phyloP scores from a whole-genome alignment of 2,329 filamentous ascomycete species.

The Fusarium concolor region DNA sequence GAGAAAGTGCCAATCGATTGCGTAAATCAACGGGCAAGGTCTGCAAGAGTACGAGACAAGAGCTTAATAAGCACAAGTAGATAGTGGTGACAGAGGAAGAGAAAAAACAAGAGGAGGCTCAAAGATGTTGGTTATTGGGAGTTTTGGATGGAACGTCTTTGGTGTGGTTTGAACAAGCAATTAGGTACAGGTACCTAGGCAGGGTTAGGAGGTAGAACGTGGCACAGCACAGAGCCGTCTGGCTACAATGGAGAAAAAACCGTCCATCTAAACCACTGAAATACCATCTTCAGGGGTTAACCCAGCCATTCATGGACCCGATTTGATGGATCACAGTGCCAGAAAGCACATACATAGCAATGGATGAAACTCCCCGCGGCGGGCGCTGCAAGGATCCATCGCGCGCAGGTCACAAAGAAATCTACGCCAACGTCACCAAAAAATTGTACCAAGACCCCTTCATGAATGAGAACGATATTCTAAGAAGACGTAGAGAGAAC shows the following conservation, averaged over 20 bases:
- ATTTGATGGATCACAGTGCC: slow-evolving; percentile 3
- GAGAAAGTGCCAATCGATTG: slow-evolving; percentile 35
- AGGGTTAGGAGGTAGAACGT: neutral
- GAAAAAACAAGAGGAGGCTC: slow-evolving; percentile 19
- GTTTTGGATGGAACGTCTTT: slow-evolving; percentile 24
- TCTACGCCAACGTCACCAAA: slow-evolving; percentile 21
- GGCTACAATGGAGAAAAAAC: neutral
- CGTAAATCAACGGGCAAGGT: slow-evolving; percentile 21
- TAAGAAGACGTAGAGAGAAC: slow-evolving; percentile 3
- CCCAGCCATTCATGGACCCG: neutral
- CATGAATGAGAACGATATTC: slow-evolving; percentile 14
- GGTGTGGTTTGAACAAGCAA: slow-evolving; percentile 30
- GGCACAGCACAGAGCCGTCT: slow-evolving; percentile 14
- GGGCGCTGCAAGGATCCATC: slow-evolving; percentile 16
- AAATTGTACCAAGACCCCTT: slow-evolving; percentile 3
- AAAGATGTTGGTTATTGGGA: slow-evolving; percentile 29
- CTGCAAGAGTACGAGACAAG: neutral
- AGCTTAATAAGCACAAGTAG: neutral
- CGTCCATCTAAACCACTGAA: neutral
- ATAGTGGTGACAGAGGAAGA: slow-evolving; percentile 8
- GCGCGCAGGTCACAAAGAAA: neutral
- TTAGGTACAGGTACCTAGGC: too few relatives aligned
- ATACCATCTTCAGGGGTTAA: slow-evolving; percentile 10
- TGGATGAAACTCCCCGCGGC: slow-evolving; percentile 22
- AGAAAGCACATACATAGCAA: neutral